A percentile compares a stretch with the other conserved stretches of the same genome.
These are phyloP conservation scores for Globisporangium alternatum DNA, from an alignment of 352 stramenopile species.

Conservation along the genomic window DNA sequence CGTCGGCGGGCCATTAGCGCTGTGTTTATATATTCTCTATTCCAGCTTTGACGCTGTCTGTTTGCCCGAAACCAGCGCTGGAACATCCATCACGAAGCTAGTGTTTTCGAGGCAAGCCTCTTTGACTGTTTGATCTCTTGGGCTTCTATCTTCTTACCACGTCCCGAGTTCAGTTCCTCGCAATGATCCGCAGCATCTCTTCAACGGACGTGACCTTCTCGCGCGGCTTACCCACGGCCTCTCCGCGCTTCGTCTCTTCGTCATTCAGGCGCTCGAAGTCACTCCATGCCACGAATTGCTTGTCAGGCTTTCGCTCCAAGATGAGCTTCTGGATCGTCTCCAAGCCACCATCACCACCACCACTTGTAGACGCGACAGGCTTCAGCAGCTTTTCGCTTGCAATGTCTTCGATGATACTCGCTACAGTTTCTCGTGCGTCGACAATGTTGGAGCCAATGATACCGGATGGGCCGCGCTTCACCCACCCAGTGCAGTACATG, in stretches of 20 bases:
- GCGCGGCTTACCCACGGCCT: constrained; percentile 57
- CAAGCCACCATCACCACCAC: constrained; percentile 25
- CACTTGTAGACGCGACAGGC: constrained; percentile 10
- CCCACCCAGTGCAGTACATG: constrained; percentile 96
- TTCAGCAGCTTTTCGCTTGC: constrained; percentile 38
- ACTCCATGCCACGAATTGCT: constrained; percentile 67
- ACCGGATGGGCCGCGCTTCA: constrained; percentile 95
- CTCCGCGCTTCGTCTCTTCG: constrained; percentile 62
- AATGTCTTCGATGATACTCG: constrained; percentile 90
- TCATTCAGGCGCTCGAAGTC: constrained; percentile 60
- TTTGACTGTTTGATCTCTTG: neutral
- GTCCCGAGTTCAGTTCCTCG: neutral
- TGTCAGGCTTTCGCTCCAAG: constrained; percentile 40
- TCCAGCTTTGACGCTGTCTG: constrained; percentile 5
- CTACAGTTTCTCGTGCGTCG: constrained; percentile 95
- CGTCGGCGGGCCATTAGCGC: neutral
- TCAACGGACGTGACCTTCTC: constrained; percentile 81
- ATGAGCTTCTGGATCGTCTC: constrained; percentile 48
- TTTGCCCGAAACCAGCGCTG: neutral
- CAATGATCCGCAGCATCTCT: constrained; percentile 61
- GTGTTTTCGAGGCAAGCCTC: neutral
- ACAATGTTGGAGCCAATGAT: constrained; percentile 99
- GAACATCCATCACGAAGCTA: constrained; percentile 6
- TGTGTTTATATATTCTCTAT: constrained; percentile 1
- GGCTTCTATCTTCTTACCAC: neutral